A percentile compares a stretch with the other conserved stretches of the same genome.
These are phyloP conservation scores for Deinandra increscens DNA, from an alignment of 129 eudicot species.

Conservation along the genomic window DNA sequence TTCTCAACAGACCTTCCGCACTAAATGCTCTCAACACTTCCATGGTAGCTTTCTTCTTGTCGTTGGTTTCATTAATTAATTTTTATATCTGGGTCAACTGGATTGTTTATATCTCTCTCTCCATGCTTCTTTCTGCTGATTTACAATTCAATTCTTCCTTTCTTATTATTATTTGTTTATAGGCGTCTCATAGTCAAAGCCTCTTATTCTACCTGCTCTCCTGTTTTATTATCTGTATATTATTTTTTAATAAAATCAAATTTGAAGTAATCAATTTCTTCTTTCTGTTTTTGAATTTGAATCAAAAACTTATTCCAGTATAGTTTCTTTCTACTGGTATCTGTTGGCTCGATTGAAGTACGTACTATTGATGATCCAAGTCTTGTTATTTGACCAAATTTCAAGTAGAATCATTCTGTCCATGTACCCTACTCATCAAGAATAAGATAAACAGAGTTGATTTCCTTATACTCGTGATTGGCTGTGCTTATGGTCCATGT, in stretches of 20 bases:
- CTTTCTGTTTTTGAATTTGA: neutral
- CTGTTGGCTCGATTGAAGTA: neutral
- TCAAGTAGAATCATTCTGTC: neutral
- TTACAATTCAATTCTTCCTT: constrained; percentile 6
- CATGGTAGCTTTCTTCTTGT: no score
- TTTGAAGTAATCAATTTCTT: neutral
- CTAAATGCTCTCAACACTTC: constrained; percentile 66
- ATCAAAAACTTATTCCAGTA: neutral
- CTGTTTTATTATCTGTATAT: neutral
- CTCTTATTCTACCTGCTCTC: neutral
- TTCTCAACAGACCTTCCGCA: constrained; percentile 62
- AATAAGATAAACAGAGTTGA: neutral
- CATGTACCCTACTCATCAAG: neutral
- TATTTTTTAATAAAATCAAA: neutral
- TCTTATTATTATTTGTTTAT: neutral
- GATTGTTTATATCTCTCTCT: constrained; percentile 10
- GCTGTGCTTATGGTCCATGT: constrained; percentile 2
- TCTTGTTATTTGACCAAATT: constrained; percentile 9
- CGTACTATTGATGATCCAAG: neutral
- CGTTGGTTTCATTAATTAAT: neutral
- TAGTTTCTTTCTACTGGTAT: neutral
- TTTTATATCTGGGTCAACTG: neutral
- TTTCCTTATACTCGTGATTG: neutral
- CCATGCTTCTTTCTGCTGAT: neutral
- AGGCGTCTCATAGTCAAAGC: no score